Conservation (phyloP, 176 grass and related monocot species). For the Paspalum notatum region DNA sequence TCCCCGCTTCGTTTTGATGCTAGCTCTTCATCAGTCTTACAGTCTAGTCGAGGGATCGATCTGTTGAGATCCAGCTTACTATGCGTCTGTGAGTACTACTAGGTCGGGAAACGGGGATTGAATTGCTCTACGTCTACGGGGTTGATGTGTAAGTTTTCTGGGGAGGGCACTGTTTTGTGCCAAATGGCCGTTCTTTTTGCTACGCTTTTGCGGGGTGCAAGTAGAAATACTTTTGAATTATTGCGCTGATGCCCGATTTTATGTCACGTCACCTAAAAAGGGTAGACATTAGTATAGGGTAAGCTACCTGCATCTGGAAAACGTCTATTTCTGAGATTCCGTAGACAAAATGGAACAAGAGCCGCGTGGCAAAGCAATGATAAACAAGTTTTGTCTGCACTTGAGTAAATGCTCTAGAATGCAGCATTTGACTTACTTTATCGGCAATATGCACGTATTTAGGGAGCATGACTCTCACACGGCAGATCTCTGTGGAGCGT, state of each 20-base stretch:
- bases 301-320: background rate
- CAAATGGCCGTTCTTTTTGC: conserved; percentile 12
- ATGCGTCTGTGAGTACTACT: background rate
- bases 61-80: background rate
- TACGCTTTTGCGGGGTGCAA: conserved; percentile 17
- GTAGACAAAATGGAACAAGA: background rate
- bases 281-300: background rate
- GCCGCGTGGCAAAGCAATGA: background rate
- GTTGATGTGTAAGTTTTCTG: background rate
- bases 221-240: background rate
- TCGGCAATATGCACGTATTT: background rate
- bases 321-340: conserved; percentile 32
- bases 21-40: background rate
- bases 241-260: background rate
- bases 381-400: background rate
- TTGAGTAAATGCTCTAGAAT: background rate
- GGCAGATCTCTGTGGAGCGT: background rate
- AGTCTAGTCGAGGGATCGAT: background rate
- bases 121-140: background rate
- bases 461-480: background rate
- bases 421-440: background rate
- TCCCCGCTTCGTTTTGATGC: background rate
- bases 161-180: conserved; percentile 15
- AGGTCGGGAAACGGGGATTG: conserved; percentile 19
- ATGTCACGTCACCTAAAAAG: background rate